Evolutionary conservation across 1,284 basidiomycete genomes (phyloP), one percentile per base, ranked within the genome.

Genomic region (Rhodotorula sp.): DNA sequence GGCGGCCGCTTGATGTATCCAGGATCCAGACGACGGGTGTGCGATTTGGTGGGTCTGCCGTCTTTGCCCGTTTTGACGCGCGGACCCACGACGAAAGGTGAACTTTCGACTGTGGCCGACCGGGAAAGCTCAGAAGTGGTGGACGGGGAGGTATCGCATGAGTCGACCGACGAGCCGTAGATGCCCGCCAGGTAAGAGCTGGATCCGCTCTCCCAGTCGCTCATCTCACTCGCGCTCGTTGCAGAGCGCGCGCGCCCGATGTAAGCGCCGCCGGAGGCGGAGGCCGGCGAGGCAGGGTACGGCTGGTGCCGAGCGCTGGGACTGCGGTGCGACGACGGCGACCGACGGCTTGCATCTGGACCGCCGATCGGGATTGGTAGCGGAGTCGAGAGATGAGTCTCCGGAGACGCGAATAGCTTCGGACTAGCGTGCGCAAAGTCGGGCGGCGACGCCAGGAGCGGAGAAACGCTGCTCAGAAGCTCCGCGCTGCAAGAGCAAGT

Each of bases 1-100:
- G 92, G 89, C 0, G 93, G 93, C 46, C 93, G 87, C 60, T 93
- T 92, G 79, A 95, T 91, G 81, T 95, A 90, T 33, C 83, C 83
- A 0, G 88, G 71, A 4, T 72, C 66, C 1, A 62, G 66, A 62
- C 75, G 76, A 54, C 72, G 68, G 17, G 72, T 68, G 66, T 75
- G 71, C n/a, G 73, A 69, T 48, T 73, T 72, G 33, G 49, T 24
- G 12, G 64, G 49, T 58, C 62, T 66, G 60, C 61, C 64, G 46
- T 60, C 51, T 55, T 64, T 67, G 54, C 65, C 65, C 30, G 33
- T 54, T 54, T 42, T 51, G 20, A 45, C 22, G 8, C 37, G 30
- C 14, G 33, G n/a, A 22, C n/a, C 49, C 26, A 29, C 37, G 48
- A 59, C 57, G 53, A 51, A 60, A 3, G 67, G 62, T n/a, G 69